These are phyloP conservation scores for Chaetoscypha palmicola DNA, from an alignment of 2,329 filamentous ascomycete species.

Conservation along the genomic window DNA sequence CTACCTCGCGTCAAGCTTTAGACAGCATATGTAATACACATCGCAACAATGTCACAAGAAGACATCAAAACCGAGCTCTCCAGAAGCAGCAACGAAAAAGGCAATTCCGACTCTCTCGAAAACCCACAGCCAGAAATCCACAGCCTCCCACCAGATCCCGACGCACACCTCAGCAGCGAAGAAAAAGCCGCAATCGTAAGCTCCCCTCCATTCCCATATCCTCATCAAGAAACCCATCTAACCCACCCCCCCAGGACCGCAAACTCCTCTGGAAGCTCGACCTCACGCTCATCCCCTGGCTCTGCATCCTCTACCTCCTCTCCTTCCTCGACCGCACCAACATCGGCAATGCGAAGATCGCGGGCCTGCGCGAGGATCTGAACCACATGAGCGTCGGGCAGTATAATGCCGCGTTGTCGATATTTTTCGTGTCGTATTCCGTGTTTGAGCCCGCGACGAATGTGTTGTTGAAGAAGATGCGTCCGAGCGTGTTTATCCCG, in stretches of 20 bases:
- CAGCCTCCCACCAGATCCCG: slow-evolving; percentile 41
- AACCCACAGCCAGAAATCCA: not conserved
- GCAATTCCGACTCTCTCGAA: not conserved
- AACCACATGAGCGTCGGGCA: slow-evolving; percentile 50
- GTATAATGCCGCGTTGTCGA: slow-evolving; percentile 70
- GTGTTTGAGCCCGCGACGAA: slow-evolving; percentile 71
- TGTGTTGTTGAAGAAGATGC: slow-evolving; percentile 62
- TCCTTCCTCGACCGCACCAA: slow-evolving; percentile 73
- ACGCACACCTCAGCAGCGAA: slow-evolving; percentile 56
- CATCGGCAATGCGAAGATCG: slow-evolving; percentile 67
- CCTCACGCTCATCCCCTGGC: slow-evolving; percentile 54
- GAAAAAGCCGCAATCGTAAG: slow-evolving; percentile 56
- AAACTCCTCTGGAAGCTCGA: slow-evolving; percentile 57
- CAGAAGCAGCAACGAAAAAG: slow-evolving; percentile 13
- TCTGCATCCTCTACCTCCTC: slow-evolving; percentile 68
- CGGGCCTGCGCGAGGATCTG: slow-evolving; percentile 53
- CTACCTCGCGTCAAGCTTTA: not conserved
- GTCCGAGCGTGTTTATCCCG: slow-evolving; percentile 74
- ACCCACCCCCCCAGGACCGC: slow-evolving; percentile 43
- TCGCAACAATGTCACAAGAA: not conserved
- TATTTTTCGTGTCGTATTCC: slow-evolving; percentile 84
- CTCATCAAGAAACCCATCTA: no score
- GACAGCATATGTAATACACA: not conserved
- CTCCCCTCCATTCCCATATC: not conserved
- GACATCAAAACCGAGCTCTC: slow-evolving; percentile 1